Conservation (phyloP, 1,139 yeast genomes). For the Saccharomycopsis phalli region DNA sequence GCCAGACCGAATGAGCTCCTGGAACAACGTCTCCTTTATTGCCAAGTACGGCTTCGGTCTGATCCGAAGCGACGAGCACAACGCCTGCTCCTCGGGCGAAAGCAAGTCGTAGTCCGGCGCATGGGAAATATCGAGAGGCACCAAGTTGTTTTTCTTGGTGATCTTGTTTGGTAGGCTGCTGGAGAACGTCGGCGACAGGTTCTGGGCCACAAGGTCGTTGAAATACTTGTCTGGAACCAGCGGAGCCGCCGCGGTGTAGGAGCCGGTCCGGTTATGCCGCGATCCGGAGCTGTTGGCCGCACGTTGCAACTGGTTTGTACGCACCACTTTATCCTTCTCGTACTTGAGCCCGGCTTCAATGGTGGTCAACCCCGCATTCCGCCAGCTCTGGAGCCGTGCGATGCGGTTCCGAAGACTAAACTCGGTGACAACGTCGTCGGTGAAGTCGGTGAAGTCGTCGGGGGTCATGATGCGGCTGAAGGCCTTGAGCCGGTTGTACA, state of each 20-base stretch:
- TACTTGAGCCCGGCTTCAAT: constrained; percentile 76
- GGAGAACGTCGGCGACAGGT: neutral
- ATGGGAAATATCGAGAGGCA: constrained; percentile 55
- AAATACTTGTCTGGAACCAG: constrained; percentile 63
- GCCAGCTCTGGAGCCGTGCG: constrained; percentile 87
- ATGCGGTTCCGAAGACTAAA: constrained; percentile 72
- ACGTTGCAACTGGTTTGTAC: constrained; percentile 52
- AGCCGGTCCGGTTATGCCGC: constrained; percentile 14
- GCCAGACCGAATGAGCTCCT: constrained; percentile 78
- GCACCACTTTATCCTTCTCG: constrained; percentile 75
- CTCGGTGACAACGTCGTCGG: constrained; percentile 67
- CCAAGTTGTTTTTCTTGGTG: constrained; percentile 7
- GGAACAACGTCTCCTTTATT: constrained; percentile 82
- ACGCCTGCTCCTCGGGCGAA: constrained; percentile 75
- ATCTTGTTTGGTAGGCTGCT: neutral
- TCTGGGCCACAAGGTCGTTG: constrained; percentile 23
- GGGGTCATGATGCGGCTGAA: constrained; percentile 75
- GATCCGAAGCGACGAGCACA: constrained; percentile 77
- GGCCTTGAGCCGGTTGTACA: constrained; percentile 66
- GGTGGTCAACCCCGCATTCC: constrained; percentile 79
- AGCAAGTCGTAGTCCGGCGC: constrained; percentile 77
- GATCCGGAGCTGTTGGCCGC: constrained; percentile 33
- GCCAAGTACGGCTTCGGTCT: constrained; percentile 92
- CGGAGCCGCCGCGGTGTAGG: constrained; percentile 3
- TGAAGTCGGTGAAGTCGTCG: constrained; percentile 66